Evolutionary conservation across 1,139 yeast species (phyloP), one percentile per base, ranked within the genome.

Genomic region (Scheffersomyces illinoinensis): DNA sequence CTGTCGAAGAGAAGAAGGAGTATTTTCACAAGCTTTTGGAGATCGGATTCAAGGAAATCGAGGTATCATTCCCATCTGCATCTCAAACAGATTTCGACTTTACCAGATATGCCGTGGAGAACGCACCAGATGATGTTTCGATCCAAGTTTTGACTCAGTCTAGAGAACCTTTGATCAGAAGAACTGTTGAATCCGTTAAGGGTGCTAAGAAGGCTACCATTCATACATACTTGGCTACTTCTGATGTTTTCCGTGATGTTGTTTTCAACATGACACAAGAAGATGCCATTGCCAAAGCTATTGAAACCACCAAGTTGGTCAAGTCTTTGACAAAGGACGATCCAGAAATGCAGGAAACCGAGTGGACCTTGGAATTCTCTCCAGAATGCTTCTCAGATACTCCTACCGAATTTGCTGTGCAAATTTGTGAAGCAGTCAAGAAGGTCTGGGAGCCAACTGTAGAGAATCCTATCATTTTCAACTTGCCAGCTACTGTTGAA

Each of bases 41-140:
- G 47, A 68, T 81, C 57, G 85, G 85, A 0, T 81, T 80, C 69
- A 81, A 81, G 63, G 85, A 81, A 64, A 81, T 81, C 59, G 85
- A 81, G 65, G 85, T 81, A 23, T 73, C 83, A 10, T 81, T 81
- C 66, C 85, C 85, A 1, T 76, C 82, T 20, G 85, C 85, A 5
- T 79, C 83, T 3, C 84, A 81, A 64, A 78, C 81, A 7, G 85
- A 81, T 68, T 81, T 81, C 62, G 84, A 81, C 66, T 81, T 81
- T 68, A 81, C 85, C 51, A 70, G 83, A 55, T 81, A 76, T 64
- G 83, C 84, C 0, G 81, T 81, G 54, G 82, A 79, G 66, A 77
- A 77, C 62, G 78, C 81, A 0, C 85, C 85, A 0, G 80, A 71
- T 19, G 84, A 81, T 63, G 85, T 81, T 26, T 67, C 76, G 46